Evolutionary conservation across 208 protist genomes (phyloP), one percentile per base, ranked within the genome.

Genomic region (Phytomonas francai): DNA sequence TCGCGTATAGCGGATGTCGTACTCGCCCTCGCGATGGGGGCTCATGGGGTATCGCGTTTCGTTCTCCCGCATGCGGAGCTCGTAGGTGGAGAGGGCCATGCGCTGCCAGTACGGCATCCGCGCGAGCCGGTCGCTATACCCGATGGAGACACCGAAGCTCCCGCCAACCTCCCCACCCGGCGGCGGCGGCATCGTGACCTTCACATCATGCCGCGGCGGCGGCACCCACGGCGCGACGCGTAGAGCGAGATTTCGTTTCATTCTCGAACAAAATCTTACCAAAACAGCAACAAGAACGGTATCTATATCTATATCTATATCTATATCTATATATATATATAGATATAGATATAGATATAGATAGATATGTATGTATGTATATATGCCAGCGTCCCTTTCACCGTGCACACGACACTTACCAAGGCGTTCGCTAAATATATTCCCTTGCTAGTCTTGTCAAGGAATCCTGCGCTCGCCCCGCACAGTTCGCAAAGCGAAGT

Each of bases 31-130:
- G 0, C 87, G 77, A 67, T 86, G 59, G 56, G 70, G 65, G 65
- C 84, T 92, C 78, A 94, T 91, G 0, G 91, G 91, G 68, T 94
- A 96, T 59, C 80, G 79, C 25, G 91, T 94, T 29, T 83, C 87
- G 32, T 89, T 91, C 68, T 96, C 91, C 63, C 63, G 32, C 88
- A 96, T 94, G 59, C 91, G 88, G 30, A 90, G 65, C 22, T 67
- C 71, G 65, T 89, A 94, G 25, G 76, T 89, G n/a, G 88, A 93
- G 33, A 87, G 67, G 0, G 91, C 91, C 87, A 94, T 94, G 58
- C 91, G 88, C 74, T 93, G 91, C 88, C 91, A 96, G 72, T 93
- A 92, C 42, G 88, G 91, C 57, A 83, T 93, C 12, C 58, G 30
- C 3, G 88, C 87, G 22, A 96, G 73, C 2, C 91, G 84, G n/a